Percentiles rank a stretch among this genome's conserved stretches.
Conservation (phyloP, 2,329 filamentous ascomycete species). For the Paecilomyces fulvus region DNA sequence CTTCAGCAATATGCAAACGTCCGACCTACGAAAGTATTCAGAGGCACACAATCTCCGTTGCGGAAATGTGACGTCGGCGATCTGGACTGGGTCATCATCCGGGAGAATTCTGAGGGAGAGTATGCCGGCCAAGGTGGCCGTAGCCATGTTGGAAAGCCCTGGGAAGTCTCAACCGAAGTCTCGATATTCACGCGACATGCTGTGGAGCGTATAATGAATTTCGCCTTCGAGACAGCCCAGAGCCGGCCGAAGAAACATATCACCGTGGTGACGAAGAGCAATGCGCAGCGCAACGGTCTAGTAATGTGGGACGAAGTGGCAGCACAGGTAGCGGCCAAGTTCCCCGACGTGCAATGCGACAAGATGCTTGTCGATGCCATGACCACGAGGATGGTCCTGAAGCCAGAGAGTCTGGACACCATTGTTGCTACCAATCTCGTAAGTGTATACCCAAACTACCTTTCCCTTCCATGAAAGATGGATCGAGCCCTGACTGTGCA, state of each 20-base stretch:
- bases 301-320: conserved; percentile 51
- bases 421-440: conserved; percentile 47
- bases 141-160: conserved; percentile 42
- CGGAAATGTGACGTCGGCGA: conserved; percentile 39
- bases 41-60: conserved; percentile 44
- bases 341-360: conserved; percentile 43
- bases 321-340: conserved; percentile 38
- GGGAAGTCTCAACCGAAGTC: conserved; percentile 47
- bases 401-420: conserved; percentile 43
- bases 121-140: conserved; percentile 48
- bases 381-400: conserved; percentile 47
- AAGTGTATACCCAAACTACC: conserved; percentile 3
- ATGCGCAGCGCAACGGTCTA: conserved; percentile 48
- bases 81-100: conserved; percentile 49
- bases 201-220: conserved; percentile 44
- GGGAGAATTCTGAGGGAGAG: conserved; percentile 49
- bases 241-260: conserved; percentile 41
- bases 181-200: conserved; percentile 46
- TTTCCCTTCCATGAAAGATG: not conserved
- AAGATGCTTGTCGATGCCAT: conserved; percentile 52
- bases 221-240: conserved; percentile 46
- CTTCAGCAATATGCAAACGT: conserved; percentile 52
- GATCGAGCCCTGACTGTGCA: conserved; percentile 13
- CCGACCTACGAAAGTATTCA: conserved; percentile 45
- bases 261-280: conserved; percentile 48